Conservation (phyloP, 129 eudicot species). For the Apium graveolens region DNA sequence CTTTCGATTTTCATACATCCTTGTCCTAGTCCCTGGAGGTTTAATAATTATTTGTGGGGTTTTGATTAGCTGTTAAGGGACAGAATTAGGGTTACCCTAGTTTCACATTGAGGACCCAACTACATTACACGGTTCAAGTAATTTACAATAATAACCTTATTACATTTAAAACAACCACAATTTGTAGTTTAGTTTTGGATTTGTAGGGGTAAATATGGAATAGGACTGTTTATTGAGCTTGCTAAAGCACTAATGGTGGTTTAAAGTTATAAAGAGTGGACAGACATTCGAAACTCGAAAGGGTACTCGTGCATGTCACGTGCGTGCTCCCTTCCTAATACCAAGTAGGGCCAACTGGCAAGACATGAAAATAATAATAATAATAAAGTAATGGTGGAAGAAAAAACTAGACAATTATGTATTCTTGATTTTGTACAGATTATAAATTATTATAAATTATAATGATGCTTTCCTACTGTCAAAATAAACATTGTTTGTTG, state of each 20-base stretch:
- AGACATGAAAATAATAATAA: no score
- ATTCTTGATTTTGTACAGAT: no score
- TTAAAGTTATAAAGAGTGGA: not conserved
- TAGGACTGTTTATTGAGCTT: no score
- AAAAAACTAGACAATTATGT: no score
- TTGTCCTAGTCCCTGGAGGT: not conserved
- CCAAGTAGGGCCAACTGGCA: no score
- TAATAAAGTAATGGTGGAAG: no score
- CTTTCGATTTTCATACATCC: not conserved
- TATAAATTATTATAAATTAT: no score
- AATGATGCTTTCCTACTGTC: no score
- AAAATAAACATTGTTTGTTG: no score
- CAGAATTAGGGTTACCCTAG: not conserved
- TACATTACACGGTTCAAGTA: not conserved
- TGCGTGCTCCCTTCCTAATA: constrained; percentile 12
- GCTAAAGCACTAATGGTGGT: not conserved
- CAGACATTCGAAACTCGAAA: constrained; percentile 19
- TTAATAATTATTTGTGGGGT: not conserved
- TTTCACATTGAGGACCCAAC: not conserved
- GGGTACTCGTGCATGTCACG: constrained; percentile 27
- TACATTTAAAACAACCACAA: not conserved
- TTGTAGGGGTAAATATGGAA: not conserved
- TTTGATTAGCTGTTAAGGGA: not conserved
- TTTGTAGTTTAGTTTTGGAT: no score
- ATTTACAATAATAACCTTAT: not conserved